phyloP scores from a whole-genome alignment of 352 stramenopile genomes.

The Globisporangium mamillatum region DNA sequence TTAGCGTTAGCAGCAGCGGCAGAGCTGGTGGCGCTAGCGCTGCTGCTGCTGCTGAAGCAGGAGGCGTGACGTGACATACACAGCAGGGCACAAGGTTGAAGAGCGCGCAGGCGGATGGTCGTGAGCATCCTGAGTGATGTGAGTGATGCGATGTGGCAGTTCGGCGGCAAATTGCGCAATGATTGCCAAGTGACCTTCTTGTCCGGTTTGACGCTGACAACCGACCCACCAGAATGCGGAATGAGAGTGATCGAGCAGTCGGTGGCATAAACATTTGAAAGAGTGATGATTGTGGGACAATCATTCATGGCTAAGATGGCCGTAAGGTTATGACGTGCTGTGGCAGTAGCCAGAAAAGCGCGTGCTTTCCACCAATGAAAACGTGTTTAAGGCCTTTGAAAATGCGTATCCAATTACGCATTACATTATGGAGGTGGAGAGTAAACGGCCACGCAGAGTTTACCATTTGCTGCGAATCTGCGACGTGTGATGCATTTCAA shows the following conservation, averaged over 20 bases:
- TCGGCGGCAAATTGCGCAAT: constrained; percentile 4
- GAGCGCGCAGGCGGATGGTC: background rate
- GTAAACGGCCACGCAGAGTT: constrained; percentile 7
- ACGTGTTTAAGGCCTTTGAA: background rate
- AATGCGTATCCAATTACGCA: background rate
- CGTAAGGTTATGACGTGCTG: background rate
- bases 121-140: background rate
- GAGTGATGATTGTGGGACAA: constrained; percentile 1
- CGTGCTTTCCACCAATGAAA: constrained; percentile 7
- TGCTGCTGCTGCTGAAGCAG: background rate
- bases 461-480: constrained; percentile 2
- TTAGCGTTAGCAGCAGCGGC: background rate
- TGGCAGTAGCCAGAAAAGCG: background rate
- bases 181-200: background rate
- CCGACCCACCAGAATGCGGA: background rate
- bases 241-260: background rate
- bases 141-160: background rate
- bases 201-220: background rate
- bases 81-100: background rate
- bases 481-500: constrained; percentile 1
- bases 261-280: background rate
- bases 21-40: background rate
- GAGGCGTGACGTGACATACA: background rate
- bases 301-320: constrained; percentile 4
- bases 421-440: background rate